A percentile compares a stretch with the other conserved stretches of the same genome.
phyloP scores from a whole-genome alignment of 108 stramenopile genomes.

The Fistulifera pelliculosa region DNA sequence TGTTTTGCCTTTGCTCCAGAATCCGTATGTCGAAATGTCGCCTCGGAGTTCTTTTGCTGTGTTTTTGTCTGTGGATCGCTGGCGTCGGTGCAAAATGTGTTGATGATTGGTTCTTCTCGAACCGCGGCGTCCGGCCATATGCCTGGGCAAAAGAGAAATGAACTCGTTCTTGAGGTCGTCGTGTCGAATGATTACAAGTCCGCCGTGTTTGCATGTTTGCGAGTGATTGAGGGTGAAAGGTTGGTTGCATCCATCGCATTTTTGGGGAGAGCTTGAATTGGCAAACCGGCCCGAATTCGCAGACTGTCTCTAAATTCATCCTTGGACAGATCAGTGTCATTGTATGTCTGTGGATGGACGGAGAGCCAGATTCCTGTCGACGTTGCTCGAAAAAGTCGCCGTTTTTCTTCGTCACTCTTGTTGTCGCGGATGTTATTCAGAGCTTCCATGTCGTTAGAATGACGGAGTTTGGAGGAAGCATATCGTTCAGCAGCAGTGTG shows the following conservation, averaged over 20 bases:
- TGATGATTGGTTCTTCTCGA: slow-evolving; percentile 21
- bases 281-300: slow-evolving; percentile 11
- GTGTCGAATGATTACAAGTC: slow-evolving; percentile 17
- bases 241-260: slow-evolving; percentile 17
- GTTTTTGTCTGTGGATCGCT: no score
- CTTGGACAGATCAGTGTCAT: slow-evolving; percentile 11
- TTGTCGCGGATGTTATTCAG: background rate
- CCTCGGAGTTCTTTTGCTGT: slow-evolving; percentile 15
- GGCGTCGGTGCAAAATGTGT: slow-evolving; percentile 4
- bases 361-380: background rate
- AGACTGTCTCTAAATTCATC: slow-evolving; percentile 19
- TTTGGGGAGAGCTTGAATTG: background rate
- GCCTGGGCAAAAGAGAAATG: slow-evolving; percentile 4
- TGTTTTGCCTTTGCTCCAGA: slow-evolving; percentile 16
- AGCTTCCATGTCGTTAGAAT: no score
- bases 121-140: slow-evolving; percentile 4
- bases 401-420: no score
- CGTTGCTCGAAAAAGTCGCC: background rate
- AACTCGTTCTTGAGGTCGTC: slow-evolving; percentile 14
- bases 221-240: slow-evolving; percentile 15
- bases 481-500: no score
- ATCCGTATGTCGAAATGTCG: slow-evolving; percentile 16
- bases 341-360: background rate
- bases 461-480: no score
- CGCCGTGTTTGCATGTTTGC: slow-evolving; percentile 18